A percentile compares a stretch with the other conserved stretches of the same genome.
Conservation (phyloP, 768 basidiomycete species). For the Paxillus rubicundulus region DNA sequence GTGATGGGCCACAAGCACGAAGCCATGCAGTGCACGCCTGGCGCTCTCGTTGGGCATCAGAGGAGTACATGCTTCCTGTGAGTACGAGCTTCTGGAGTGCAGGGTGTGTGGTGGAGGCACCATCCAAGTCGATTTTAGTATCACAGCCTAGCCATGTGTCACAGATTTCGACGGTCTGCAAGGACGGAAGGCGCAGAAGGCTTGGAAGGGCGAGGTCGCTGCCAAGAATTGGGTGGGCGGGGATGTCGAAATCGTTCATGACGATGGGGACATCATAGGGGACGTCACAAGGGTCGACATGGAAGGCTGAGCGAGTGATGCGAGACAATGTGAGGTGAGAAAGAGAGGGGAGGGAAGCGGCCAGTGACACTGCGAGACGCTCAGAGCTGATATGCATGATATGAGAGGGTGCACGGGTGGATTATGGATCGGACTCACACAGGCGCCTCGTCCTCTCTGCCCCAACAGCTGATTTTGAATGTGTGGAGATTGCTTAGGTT, state of each 20-base stretch:
- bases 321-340: slow-evolving; percentile 56
- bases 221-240: slow-evolving; percentile 51
- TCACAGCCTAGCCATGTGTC: slow-evolving; percentile 66
- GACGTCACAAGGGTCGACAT: slow-evolving; percentile 49
- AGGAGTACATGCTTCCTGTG: slow-evolving; percentile 32
- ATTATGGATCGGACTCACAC: slow-evolving; percentile 32
- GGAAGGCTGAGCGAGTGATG: slow-evolving; percentile 64
- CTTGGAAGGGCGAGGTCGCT: slow-evolving; percentile 61
- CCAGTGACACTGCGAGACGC: slow-evolving; percentile 66
- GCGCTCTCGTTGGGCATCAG: slow-evolving; percentile 14
- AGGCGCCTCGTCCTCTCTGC: slow-evolving; percentile 34
- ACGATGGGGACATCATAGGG: slow-evolving; percentile 54
- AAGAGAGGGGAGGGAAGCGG: slow-evolving; percentile 55
- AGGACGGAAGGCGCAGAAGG: slow-evolving; percentile 60
- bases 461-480: slow-evolving; percentile 23
- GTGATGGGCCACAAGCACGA: slow-evolving; percentile 17
- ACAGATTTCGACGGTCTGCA: slow-evolving; percentile 59
- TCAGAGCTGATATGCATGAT: slow-evolving; percentile 40
- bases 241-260: slow-evolving; percentile 58
- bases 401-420: background rate
- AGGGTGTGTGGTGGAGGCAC: background rate
- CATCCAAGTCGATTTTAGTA: slow-evolving; percentile 15
- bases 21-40: slow-evolving; percentile 28
- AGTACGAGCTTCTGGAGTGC: slow-evolving; percentile 21
- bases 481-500: slow-evolving; percentile 16